phyloP scores from a whole-genome alignment of 352 stramenopile species.

The Pythium apleroticum region DNA sequence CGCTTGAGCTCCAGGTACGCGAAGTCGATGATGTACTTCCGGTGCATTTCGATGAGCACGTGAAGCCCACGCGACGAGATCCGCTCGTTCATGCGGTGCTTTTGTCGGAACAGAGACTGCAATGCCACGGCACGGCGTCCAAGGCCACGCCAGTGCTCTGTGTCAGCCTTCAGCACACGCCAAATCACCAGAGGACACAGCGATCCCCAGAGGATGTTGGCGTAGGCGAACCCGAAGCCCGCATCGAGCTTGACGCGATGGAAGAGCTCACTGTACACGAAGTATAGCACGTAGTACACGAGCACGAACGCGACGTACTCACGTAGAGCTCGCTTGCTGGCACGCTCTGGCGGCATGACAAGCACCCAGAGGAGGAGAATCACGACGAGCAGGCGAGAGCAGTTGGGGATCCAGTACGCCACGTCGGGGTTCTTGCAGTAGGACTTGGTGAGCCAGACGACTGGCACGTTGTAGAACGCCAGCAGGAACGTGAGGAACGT shows the following conservation, averaged over 20 bases:
- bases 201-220: constrained; percentile 45
- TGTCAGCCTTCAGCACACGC: constrained; percentile 67
- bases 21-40: constrained; percentile 79
- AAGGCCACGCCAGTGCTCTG: constrained; percentile 65
- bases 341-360: constrained; percentile 42
- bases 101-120: constrained; percentile 42
- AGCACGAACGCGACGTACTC: constrained; percentile 56
- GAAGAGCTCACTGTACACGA: constrained; percentile 32
- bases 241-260: constrained; percentile 20
- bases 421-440: constrained; percentile 8
- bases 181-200: constrained; percentile 65
- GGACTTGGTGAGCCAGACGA: constrained; percentile 38
- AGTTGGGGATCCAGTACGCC: constrained; percentile 27
- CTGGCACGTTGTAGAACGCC: constrained; percentile 52
- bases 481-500: constrained; percentile 45
- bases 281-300: constrained; percentile 27
- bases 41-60: constrained; percentile 70
- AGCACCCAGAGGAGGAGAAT: constrained; percentile 45
- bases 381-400: constrained; percentile 34
- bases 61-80: constrained; percentile 48
- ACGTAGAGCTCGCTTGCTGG: constrained; percentile 46
- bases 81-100: constrained; percentile 25
- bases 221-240: constrained; percentile 34
- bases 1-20: constrained; percentile 55
- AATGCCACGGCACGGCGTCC: constrained; percentile 52